Conservation (phyloP, 495 filamentous ascomycete species). For the Xylaria sp. region DNA sequence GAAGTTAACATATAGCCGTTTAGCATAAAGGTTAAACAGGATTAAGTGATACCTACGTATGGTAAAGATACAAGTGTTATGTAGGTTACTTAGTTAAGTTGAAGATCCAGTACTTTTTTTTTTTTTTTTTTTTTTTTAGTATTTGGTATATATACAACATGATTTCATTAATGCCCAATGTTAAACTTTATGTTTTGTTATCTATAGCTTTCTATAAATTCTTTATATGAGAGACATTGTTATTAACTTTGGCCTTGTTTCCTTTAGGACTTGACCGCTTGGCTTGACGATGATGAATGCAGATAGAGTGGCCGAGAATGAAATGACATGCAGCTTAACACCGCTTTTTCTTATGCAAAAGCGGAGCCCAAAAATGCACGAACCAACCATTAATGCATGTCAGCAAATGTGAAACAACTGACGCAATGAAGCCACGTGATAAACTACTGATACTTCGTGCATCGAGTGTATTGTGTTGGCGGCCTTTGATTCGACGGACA, state of each 20-base stretch:
- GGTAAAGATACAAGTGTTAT: no score
- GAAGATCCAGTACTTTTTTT: no score
- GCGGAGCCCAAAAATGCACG: conserved; percentile 16
- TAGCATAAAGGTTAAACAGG: no score
- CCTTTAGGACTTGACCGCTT: not conserved
- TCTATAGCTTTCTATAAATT: not conserved
- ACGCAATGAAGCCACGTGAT: conserved; percentile 26
- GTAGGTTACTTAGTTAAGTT: no score
- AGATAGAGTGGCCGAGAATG: conserved; percentile 13
- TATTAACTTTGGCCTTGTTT: not conserved
- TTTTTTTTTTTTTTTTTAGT: not conserved
- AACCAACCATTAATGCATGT: conserved; percentile 27
- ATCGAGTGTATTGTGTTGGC: conserved; percentile 21
- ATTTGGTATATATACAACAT: not conserved
- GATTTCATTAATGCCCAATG: not conserved
- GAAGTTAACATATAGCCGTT: not conserved
- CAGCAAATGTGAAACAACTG: conserved; percentile 28
- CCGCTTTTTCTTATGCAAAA: conserved; percentile 19
- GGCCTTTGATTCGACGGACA: conserved; percentile 15
- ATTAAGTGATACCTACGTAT: no score
- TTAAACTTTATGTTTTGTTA: no score
- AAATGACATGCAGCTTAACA: conserved; percentile 27
- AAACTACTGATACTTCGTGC: conserved; percentile 14
- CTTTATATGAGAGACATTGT: not conserved
- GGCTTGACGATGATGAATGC: not conserved